phyloP scores from a whole-genome alignment of 768 basidiomycete genomes.

The Hebeloma cylindrosporum region DNA sequence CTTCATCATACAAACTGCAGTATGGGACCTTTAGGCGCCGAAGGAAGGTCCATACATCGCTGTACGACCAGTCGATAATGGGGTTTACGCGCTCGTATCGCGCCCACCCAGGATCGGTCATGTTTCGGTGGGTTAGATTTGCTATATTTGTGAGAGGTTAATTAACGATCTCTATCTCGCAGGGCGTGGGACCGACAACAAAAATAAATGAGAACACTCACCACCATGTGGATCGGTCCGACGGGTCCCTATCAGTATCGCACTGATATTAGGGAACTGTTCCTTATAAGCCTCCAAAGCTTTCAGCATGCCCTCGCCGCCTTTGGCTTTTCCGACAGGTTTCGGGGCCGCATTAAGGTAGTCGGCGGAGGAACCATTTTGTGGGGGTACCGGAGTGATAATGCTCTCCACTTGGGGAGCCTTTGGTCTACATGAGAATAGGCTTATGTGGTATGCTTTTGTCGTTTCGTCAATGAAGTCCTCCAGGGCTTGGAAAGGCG shows the following conservation, averaged over 20 bases:
- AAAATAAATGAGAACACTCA: constrained; percentile 35
- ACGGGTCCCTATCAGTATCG: constrained; percentile 88
- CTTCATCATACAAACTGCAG: constrained; percentile 87
- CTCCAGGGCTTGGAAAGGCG: constrained; percentile 85
- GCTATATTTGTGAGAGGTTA: too few relatives aligned
- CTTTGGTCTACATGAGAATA: constrained; percentile 58
- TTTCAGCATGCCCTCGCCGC: constrained; percentile 72
- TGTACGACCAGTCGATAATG: constrained; percentile 93
- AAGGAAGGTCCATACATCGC: constrained; percentile 88
- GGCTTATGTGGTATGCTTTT: constrained; percentile 67
- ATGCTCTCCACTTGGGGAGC: constrained; percentile 49
- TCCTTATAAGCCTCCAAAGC: constrained; percentile 75
- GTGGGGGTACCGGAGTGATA: constrained; percentile 33
- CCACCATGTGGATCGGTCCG: constrained; percentile 93
- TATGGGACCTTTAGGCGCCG: constrained; percentile 75
- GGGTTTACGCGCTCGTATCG: constrained; percentile 89
- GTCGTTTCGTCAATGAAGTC: constrained; percentile 71
- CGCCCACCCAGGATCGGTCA: constrained; percentile 92
- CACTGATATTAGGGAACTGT: constrained; percentile 63
- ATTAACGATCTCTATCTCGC: too few relatives aligned
- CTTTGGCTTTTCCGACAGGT: constrained; percentile 54
- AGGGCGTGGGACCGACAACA: too few relatives aligned
- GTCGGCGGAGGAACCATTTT: constrained; percentile 17
- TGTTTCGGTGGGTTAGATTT: constrained; percentile 66
- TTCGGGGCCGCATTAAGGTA: constrained; percentile 29